These are phyloP conservation scores for Nitzschia inconspicua DNA, from an alignment of 108 stramenopile genomes.

Conservation along the genomic window DNA sequence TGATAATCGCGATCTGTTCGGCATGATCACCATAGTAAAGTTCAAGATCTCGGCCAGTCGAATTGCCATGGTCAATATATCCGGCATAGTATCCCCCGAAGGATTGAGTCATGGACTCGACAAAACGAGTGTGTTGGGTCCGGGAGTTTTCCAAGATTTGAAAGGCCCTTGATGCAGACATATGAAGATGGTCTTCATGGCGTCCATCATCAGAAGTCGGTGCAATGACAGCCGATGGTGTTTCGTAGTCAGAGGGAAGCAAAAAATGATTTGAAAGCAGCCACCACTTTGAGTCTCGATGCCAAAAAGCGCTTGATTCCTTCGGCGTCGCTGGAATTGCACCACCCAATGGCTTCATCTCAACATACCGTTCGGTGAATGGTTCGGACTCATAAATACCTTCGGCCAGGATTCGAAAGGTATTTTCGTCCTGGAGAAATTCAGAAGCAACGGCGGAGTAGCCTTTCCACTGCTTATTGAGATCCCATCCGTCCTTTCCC, in stretches of 20 bases:
- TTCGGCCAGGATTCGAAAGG: background rate
- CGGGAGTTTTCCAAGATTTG: no score
- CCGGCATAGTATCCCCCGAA: constrained; percentile 2
- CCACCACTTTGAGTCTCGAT: constrained; percentile 1
- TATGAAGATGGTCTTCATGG: no score
- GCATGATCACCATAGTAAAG: constrained; percentile 2
- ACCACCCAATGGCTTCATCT: constrained; percentile 2
- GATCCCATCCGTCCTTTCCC: background rate
- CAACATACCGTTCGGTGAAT: background rate
- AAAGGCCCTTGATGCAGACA: no score
- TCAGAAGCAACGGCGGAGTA: background rate
- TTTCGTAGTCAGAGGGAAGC: background rate
- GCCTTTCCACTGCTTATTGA: background rate
- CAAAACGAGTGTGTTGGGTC: no score
- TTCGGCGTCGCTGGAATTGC: background rate
- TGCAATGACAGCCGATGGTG: no score
- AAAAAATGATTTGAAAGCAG: constrained; percentile 6
- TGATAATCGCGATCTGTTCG: background rate
- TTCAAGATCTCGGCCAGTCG: background rate
- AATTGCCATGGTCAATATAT: constrained; percentile 3
- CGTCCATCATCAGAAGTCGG: no score
- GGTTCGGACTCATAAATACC: background rate
- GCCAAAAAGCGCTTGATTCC: background rate
- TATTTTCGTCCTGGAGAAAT: background rate
- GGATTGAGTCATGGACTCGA: background rate